Conservation (phyloP, 1,284 basidiomycete genomes). For the Cutaneotrichosporon sp. region DNA sequence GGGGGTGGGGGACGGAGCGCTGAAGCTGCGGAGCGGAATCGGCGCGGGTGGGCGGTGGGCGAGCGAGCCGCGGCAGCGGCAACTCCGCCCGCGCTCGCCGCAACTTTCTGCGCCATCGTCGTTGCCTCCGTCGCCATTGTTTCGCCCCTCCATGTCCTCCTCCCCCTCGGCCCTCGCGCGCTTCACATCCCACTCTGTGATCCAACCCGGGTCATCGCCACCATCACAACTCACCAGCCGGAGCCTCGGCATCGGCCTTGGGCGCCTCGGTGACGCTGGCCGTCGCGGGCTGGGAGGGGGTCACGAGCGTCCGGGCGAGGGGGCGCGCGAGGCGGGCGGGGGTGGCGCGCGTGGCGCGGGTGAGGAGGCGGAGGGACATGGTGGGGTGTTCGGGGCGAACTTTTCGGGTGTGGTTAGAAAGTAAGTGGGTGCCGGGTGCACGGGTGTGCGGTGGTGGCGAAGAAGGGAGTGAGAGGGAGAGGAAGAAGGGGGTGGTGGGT, state of each 20-base stretch:
- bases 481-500: neutral
- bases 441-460: neutral
- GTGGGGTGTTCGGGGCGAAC: slow-evolving; percentile 1
- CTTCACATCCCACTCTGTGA: no score
- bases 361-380: slow-evolving; percentile 10
- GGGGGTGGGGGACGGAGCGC: no score
- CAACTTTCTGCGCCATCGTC: neutral
- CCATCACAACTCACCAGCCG: neutral
- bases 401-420: slow-evolving; percentile 1
- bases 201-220: neutral
- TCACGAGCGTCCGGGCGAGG: slow-evolving; percentile 29
- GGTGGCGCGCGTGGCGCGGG: slow-evolving; percentile 13
- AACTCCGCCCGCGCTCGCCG: neutral
- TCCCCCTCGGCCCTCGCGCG: no score
- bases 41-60: neutral
- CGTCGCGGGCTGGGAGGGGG: slow-evolving; percentile 25
- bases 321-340: slow-evolving; percentile 8
- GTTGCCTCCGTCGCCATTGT: no score
- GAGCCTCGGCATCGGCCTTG: slow-evolving; percentile 14
- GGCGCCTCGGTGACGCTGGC: slow-evolving; percentile 31
- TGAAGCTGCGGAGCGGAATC: neutral
- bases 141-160: no score
- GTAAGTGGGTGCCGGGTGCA: neutral
- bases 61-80: neutral
- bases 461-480: neutral